Conservation (phyloP, 257 asterid species). For the Pogostemon cablin region DNA sequence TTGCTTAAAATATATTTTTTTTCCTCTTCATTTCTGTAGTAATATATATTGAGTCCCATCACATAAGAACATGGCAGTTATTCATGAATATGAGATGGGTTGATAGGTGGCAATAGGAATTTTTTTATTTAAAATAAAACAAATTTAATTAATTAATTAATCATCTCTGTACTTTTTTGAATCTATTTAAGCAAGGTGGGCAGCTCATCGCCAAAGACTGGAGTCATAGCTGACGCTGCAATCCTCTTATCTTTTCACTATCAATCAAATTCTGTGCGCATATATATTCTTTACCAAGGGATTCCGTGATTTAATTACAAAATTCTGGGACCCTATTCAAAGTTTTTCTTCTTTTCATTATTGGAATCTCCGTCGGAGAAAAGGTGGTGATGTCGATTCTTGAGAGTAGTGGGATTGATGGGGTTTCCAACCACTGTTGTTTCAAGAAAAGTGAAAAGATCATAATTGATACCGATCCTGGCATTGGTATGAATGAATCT, state of each 20-base stretch:
- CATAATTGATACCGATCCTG: constrained; percentile 71
- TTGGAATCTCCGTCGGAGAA: constrained; percentile 24
- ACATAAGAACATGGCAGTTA: too few species aligned
- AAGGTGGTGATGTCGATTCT: constrained; percentile 46
- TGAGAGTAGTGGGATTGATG: constrained; percentile 38
- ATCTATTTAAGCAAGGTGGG: not conserved
- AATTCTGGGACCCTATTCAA: constrained; percentile 26
- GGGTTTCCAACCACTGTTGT: constrained; percentile 30
- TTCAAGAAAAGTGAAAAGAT: constrained; percentile 45
- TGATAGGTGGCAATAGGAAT: too few species aligned
- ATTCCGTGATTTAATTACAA: constrained; percentile 20
- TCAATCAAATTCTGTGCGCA: not conserved
- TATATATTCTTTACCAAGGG: not conserved
- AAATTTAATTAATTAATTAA: not conserved
- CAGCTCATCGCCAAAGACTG: constrained; percentile 33
- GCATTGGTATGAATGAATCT: constrained; percentile 52
- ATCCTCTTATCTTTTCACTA: constrained; percentile 25
- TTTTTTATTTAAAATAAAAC: too few species aligned
- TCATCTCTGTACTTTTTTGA: not conserved
- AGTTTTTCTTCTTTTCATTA: constrained; percentile 17
- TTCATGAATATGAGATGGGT: too few species aligned
- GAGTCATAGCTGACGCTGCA: constrained; percentile 34
- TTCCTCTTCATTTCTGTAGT: too few species aligned
- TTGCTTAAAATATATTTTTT: too few species aligned
- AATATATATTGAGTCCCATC: too few species aligned